These are phyloP conservation scores for Apiotrichum sp. DNA, from an alignment of 1,284 basidiomycete species.

Conservation along the genomic window DNA sequence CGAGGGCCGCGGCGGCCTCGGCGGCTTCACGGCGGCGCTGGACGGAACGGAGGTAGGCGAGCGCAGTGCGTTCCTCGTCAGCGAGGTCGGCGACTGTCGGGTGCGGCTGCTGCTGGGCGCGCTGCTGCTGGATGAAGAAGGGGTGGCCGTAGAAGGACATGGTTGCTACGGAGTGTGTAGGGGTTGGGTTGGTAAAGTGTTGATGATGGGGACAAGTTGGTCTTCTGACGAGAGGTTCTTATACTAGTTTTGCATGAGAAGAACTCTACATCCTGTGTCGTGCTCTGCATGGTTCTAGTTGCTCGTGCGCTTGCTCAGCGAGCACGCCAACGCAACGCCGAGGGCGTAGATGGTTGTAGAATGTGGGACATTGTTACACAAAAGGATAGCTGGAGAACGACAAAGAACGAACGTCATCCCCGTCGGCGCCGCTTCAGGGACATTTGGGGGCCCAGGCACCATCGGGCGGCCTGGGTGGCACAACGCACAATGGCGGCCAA, in stretches of 20 bases:
- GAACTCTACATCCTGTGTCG: too few species aligned
- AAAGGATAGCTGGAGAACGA: too few species aligned
- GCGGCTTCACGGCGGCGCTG: constrained; percentile 34
- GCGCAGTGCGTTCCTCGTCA: constrained; percentile 36
- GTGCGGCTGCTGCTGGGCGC: background rate
- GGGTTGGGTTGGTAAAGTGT: background rate
- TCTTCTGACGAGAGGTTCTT: background rate
- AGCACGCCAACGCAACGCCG: too few species aligned
- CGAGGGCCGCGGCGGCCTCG: constrained; percentile 23
- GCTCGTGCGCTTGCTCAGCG: too few species aligned
- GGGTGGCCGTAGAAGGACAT: constrained; percentile 19
- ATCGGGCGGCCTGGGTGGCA: too few species aligned
- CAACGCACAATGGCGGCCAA: too few species aligned
- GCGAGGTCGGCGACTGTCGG: constrained; percentile 13
- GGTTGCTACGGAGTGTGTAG: background rate
- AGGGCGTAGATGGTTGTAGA: too few species aligned
- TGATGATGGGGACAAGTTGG: background rate
- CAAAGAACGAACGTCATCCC: too few species aligned
- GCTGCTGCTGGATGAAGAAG: constrained; percentile 9
- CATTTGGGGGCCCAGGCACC: too few species aligned
- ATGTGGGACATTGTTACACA: too few species aligned
- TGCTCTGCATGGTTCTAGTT: too few species aligned
- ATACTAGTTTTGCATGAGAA: background rate
- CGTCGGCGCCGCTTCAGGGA: too few species aligned
- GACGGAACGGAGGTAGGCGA: constrained; percentile 37